Conservation (phyloP, 345 rosid species). For the Moricandia moricandioides region DNA sequence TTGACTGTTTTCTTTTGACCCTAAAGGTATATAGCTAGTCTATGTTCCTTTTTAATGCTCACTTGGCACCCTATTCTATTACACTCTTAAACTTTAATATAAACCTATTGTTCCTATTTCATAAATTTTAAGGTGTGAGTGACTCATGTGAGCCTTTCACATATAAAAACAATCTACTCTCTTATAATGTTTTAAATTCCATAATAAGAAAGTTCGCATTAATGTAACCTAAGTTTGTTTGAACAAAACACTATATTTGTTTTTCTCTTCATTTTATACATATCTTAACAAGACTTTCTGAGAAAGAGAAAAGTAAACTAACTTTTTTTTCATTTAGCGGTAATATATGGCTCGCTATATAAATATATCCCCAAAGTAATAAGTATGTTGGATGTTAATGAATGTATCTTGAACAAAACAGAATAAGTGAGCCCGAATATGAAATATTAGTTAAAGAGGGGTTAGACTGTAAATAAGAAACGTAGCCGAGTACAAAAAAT, state of each 20-base stretch:
- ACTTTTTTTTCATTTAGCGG: background rate
- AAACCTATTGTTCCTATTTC: background rate
- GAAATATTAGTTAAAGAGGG: background rate
- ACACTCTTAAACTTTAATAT: background rate
- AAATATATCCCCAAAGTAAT: background rate
- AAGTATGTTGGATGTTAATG: background rate
- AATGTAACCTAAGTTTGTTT: background rate
- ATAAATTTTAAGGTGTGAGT: background rate
- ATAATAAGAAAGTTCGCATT: background rate
- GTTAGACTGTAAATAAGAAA: background rate
- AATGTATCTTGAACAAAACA: background rate
- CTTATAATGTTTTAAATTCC: background rate
- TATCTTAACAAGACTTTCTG: too few species aligned
- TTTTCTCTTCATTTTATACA: background rate
- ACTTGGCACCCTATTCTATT: slow-evolving; percentile 22
- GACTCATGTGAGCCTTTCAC: background rate
- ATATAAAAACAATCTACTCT: background rate
- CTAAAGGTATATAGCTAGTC: slow-evolving; percentile 28
- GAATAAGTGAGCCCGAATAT: background rate
- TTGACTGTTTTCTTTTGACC: slow-evolving; percentile 38
- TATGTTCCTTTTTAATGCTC: background rate
- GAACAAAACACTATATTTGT: background rate
- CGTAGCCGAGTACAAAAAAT: background rate
- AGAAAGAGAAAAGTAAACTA: too few species aligned
- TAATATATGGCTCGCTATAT: background rate